Base-by-base conservation (phyloP, 345 rosid genomes). In the Salix purpurea region DNA sequence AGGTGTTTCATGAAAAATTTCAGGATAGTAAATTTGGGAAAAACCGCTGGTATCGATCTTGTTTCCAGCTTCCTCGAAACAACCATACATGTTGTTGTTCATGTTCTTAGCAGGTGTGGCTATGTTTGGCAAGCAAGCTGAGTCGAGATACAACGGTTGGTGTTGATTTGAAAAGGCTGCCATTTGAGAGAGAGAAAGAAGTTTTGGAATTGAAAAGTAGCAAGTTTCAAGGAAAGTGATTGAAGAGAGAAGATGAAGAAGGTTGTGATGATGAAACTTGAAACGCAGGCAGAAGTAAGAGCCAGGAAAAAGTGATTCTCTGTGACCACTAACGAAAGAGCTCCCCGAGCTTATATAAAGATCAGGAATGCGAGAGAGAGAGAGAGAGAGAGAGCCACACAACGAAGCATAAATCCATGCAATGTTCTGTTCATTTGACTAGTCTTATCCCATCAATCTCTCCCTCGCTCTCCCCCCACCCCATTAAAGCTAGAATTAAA, bases 81-180 rank as follows among this genome's bases (percentile, higher is more conserved):
- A 78, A 24, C 75, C 78, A 58, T 87, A 74, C 65, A 78, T 58
- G 61, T 71, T 83, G 70, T 54, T 64, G 19, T 77, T 64, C 75
- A n/a, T 58, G 62, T 58, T 58, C 62, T n/a, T 58, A 1, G 23
- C 4, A n/a, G 28, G 62, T 23, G 28, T 23, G 14, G 73, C 5
- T 12, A 46, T 62, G 76, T 75, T 83, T 14, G 82, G 82, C 76
- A 78, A 83, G 83, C 79, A 81, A 72, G 78, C 67, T 54, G 92
- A 84, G 67, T 89, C 92, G 11, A 83, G 79, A 80, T 77, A 88
- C 62, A 76, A 85, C 82, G 88, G 84, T 67, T 84, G 77, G 74
- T 24, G 82, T 58, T 85, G 92, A 80, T 78, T 77, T 72, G 88
- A 82, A 81, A 90, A 90, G 64, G 89, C 83, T 81, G 92, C 87